Evolutionary conservation across 2,329 filamentous ascomycete genomes (phyloP), one percentile per base, ranked within the genome.

Genomic region (Colletotrichum navitas): DNA sequence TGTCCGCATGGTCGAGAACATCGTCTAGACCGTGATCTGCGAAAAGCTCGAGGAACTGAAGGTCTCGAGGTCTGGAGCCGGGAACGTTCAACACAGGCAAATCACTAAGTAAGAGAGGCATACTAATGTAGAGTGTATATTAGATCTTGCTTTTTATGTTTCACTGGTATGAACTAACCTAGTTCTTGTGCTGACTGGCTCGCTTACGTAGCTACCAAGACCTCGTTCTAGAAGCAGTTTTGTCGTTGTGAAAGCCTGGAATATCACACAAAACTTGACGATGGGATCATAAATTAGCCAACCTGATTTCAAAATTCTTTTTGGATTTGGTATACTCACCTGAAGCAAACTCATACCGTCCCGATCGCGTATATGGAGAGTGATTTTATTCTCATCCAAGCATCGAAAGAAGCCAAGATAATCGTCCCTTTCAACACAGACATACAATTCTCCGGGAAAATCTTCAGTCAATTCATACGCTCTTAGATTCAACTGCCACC

Each of bases 81-180:
- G 1, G 3, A 6, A 1, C 5, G 18, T 8, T 5, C 4, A 39
- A 7, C n/a, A 2, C 3, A 11, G 4, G 0, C 0, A 7, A 51
- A 10, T 7, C 16, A 1, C 18, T 4, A 1, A 26, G 51, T 32
- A 39, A 12, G 10, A 3, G 2, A 3, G 10, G 18, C 24, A 3
- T 0, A 8, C 59, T 62, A 36, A 8, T 29, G 11, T 0, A 34
- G 2, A 34, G 5, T 14, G 1, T 41, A 18, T 3, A 16, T 41
- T 24, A 29, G 14, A 5, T 8, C 3, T 5, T 5, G n/a, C 21
- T 10, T 4, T 14, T 5, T 24, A 24, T 34, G 7, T 7, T 58
- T 58, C n/a, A 58, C 10, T 58, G 24, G 8, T 6, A 14, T 21
- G 1, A 2, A 43, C 55, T 58, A 11, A 45, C 21, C 4, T 16